Evolutionary conservation across 2,329 filamentous ascomycete genomes (phyloP), one percentile per base, ranked within the genome.

Genomic region (Sporothrix inflata): DNA sequence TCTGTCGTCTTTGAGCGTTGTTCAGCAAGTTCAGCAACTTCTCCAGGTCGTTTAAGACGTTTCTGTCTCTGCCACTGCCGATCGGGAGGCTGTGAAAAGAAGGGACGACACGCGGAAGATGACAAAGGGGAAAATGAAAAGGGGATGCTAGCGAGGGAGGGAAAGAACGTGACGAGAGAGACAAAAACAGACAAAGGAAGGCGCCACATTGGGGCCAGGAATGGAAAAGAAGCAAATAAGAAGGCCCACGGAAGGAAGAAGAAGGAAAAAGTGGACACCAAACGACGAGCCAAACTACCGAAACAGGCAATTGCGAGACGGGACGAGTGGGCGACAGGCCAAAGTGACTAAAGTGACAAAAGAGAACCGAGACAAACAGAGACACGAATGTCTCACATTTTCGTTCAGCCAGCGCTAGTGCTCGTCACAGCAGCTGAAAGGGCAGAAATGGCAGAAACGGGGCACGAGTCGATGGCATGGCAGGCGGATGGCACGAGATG

Each of bases 231-330:
- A 61, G 60, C 7, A 55, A 53, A 68, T 3, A 49, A 42, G 30
- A 69, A 60, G 38, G 21, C 27, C 21, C 47, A 60, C 24, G 8
- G 38, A 45, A 66, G 40, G 14, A 19, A 47, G n/a, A 42, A 27
- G 45, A 51, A 65, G 60, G n/a, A 65, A 71, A 65, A 40, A 40
- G 40, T 53, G 65, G 65, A 38, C 11, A 38, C 27, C 60, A 42
- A 45, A 66, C 11, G 65, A 67, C 65, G 65, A 67, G 19, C 1
- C 9, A 67, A 51, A 51, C 45, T 67, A 67, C 65, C 27, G 27
- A 38, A 67, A 51, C 11, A 51, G 65, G 65, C 27, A 67, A 67
- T 34, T 51, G 65, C 63, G 24, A 24, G 60, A 45, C 60, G 34
- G 57, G 14, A 5, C 14, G 16, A 47, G 42, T 6, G 47, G n/a